phyloP scores from a whole-genome alignment of 2,329 filamentous ascomycete species.

The Talaromyces sp. region DNA sequence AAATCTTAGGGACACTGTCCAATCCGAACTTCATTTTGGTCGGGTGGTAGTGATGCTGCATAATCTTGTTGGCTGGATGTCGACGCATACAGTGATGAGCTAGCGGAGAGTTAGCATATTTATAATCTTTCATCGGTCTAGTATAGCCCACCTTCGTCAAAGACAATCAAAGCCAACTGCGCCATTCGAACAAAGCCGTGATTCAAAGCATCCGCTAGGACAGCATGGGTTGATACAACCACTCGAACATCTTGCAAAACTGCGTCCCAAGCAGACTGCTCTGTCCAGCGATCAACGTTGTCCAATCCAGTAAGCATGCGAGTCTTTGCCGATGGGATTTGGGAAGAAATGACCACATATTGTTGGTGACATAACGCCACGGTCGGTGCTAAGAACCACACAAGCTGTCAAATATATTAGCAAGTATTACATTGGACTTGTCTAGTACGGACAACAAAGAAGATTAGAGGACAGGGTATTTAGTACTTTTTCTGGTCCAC shows the following conservation, averaged over 20 bases:
- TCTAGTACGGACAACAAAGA: not conserved
- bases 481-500: slow-evolving; percentile 58
- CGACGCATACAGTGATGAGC: slow-evolving; percentile 74
- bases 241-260: slow-evolving; percentile 67
- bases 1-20: slow-evolving; percentile 61
- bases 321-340: slow-evolving; percentile 61
- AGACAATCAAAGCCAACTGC: slow-evolving; percentile 69
- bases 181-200: slow-evolving; percentile 73
- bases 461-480: not conserved
- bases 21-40: slow-evolving; percentile 38
- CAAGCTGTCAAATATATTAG: slow-evolving; percentile 34
- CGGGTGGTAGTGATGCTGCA: slow-evolving; percentile 70
- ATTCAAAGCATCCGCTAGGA: slow-evolving; percentile 71
- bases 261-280: slow-evolving; percentile 66
- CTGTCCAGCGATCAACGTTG: slow-evolving; percentile 73
- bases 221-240: slow-evolving; percentile 76
- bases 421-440: not conserved
- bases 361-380: slow-evolving; percentile 70
- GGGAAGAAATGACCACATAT: slow-evolving; percentile 58
- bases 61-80: slow-evolving; percentile 69
- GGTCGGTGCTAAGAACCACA: slow-evolving; percentile 77
- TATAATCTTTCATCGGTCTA: not conserved
- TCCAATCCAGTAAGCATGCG: slow-evolving; percentile 69
- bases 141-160: slow-evolving; percentile 72
- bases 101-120: slow-evolving; percentile 10